phyloP scores from a whole-genome alignment of 202 grass and related monocot genomes.

The Miscanthus sacchariflorus region DNA sequence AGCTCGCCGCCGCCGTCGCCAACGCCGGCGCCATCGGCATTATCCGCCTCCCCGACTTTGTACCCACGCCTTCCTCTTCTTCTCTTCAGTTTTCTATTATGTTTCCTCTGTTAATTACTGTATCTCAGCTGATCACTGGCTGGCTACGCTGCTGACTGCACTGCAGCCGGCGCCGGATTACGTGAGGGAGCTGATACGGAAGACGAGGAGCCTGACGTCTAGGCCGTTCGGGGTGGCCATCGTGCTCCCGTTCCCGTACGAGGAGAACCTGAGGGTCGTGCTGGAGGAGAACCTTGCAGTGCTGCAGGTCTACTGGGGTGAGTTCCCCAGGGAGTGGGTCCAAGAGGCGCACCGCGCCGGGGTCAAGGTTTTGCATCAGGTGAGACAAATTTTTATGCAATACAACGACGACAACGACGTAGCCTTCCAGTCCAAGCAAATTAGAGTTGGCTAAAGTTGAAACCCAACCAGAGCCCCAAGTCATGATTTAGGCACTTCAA shows the following conservation, averaged over 20 bases:
- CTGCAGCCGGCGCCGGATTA: constrained; percentile 81
- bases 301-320: constrained; percentile 92
- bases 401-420: too few species aligned
- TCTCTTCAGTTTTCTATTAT: too few species aligned
- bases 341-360: constrained; percentile 13
- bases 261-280: constrained; percentile 83
- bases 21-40: constrained; percentile 83
- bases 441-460: too few species aligned
- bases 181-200: constrained; percentile 74
- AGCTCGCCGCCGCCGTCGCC: constrained; percentile 88
- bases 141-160: constrained; percentile 9
- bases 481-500: too few species aligned
- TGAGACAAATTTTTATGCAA: too few species aligned
- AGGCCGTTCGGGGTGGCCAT: constrained; percentile 79
- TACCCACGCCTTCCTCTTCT: not conserved
- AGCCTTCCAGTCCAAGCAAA: too few species aligned
- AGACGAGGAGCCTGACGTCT: constrained; percentile 74
- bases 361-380: too few species aligned
- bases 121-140: too few species aligned
- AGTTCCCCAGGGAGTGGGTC: constrained; percentile 73
- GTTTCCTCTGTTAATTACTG: too few species aligned
- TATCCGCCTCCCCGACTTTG: constrained; percentile 81
- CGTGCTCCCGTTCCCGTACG: constrained; percentile 73
- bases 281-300: constrained; percentile 84
- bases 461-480: too few species aligned